phyloP scores from a whole-genome alignment of 1,139 yeast genomes.

The Debaryomyces robertsiae region DNA sequence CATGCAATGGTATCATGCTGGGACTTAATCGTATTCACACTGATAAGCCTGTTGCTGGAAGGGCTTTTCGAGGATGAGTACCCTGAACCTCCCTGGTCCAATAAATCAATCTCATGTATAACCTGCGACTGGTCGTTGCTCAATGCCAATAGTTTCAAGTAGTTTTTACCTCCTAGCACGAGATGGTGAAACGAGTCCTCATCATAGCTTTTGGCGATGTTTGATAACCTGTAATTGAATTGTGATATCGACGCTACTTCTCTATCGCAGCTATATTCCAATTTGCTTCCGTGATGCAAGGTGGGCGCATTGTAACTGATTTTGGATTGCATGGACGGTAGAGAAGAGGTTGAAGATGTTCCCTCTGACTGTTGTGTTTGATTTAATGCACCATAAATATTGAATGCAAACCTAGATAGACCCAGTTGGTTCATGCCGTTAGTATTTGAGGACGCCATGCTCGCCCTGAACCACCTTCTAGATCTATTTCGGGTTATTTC shows the following conservation, averaged over 20 bases:
- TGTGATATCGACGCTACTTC: constrained; percentile 34
- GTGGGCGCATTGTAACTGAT: constrained; percentile 13
- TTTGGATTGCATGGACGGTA: constrained; percentile 18
- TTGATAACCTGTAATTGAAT: constrained; percentile 21
- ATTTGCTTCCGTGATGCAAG: constrained; percentile 15
- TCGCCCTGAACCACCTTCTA: neutral
- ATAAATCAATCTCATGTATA: constrained; percentile 43
- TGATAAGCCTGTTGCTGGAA: constrained; percentile 38
- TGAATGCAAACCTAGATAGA: constrained; percentile 38
- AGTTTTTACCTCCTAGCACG: constrained; percentile 62
- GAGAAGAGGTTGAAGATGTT: constrained; percentile 22
- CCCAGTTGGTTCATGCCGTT: constrained; percentile 22
- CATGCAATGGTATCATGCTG: constrained; percentile 41
- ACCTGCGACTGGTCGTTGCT: constrained; percentile 41
- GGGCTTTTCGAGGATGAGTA: constrained; percentile 43
- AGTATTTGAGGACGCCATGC: constrained; percentile 11
- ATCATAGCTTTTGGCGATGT: constrained; percentile 12
- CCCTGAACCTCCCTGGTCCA: constrained; percentile 50
- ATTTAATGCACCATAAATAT: constrained; percentile 34
- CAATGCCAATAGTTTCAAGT: constrained; percentile 51
- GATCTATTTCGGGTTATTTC: neutral
- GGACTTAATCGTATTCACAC: constrained; percentile 46
- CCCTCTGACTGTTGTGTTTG: constrained; percentile 19
- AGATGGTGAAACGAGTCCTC: constrained; percentile 38
- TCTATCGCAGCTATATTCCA: constrained; percentile 30